A percentile compares a stretch with the other conserved stretches of the same genome.
phyloP scores from a whole-genome alignment of 78 protist species.

The Dictyostelium purpureum region DNA sequence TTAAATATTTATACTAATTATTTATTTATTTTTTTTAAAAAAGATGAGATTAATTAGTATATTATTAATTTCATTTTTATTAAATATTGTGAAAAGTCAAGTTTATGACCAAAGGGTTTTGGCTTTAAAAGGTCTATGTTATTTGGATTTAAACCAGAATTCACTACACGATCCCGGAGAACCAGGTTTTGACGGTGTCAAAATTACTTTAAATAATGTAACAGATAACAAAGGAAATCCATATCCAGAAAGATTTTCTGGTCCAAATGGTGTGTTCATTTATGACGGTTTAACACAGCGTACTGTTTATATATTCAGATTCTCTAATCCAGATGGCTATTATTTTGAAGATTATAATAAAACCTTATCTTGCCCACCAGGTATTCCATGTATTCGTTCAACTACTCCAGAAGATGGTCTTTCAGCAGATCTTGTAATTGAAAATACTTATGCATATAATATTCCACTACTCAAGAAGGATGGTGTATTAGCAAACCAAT shows the following conservation, averaged over 20 bases:
- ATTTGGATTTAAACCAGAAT: conserved; percentile 3
- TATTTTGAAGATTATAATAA: conserved; percentile 17
- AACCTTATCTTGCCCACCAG: not conserved
- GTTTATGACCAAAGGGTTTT: not conserved
- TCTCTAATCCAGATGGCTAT: conserved; percentile 4
- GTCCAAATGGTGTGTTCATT: not conserved
- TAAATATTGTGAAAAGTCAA: no score
- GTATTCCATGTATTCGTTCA: not conserved
- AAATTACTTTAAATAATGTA: not conserved
- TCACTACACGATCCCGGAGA: conserved; percentile 16
- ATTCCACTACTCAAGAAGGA: not conserved
- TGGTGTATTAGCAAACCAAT: not conserved
- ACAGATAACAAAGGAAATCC: not conserved
- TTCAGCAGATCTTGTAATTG: not conserved
- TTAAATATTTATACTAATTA: no score
- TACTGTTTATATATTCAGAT: not conserved
- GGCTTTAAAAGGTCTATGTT: conserved; percentile 12
- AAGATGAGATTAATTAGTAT: no score
- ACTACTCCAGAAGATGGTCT: not conserved
- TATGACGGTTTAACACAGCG: conserved; percentile 12
- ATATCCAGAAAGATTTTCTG: not conserved
- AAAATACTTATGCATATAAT: conserved; percentile 24
- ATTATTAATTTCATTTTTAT: no score
- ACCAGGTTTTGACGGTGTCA: conserved; percentile 21
- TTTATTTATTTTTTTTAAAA: no score